A percentile compares a stretch with the other conserved stretches of the same genome.
These are phyloP conservation scores for Teratosphaeria epicoccoides DNA, from an alignment of 2,329 filamentous ascomycete genomes.

Conservation along the genomic window DNA sequence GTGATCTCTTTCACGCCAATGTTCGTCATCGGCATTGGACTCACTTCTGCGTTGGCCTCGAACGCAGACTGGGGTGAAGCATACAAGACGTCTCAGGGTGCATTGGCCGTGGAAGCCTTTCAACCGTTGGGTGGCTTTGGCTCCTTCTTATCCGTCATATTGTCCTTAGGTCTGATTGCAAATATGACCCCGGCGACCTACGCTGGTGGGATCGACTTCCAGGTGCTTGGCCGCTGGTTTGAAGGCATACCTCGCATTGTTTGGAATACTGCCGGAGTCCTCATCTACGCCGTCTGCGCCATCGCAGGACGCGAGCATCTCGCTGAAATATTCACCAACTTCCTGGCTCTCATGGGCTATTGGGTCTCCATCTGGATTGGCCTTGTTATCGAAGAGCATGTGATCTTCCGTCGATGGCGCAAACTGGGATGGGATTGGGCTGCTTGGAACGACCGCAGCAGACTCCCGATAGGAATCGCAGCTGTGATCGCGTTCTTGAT, in stretches of 20 bases:
- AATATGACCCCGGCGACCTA: conserved; percentile 58
- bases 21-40: conserved; percentile 51
- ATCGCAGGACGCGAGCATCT: conserved; percentile 52
- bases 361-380: conserved; percentile 57
- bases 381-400: conserved; percentile 51
- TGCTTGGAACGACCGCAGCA: conserved; percentile 48
- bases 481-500: conserved; percentile 51
- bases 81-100: conserved; percentile 48
- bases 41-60: conserved; percentile 46
- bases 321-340: conserved; percentile 56
- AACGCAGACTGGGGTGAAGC: conserved; percentile 47
- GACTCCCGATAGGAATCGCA: conserved; percentile 52
- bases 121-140: conserved; percentile 51
- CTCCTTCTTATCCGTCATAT: conserved; percentile 54
- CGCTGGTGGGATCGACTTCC: conserved; percentile 55
- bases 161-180: conserved; percentile 53
- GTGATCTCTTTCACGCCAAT: conserved; percentile 49
- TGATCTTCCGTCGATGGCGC: conserved; percentile 46
- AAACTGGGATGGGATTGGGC: conserved; percentile 48
- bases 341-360: conserved; percentile 60
- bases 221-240: conserved; percentile 51
- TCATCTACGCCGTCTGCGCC: conserved; percentile 55
- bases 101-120: conserved; percentile 54
- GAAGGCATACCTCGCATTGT: conserved; percentile 50
- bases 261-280: conserved; percentile 52